Conservation (phyloP, 305 asterid genomes). For the Fraxinus greggii region DNA sequence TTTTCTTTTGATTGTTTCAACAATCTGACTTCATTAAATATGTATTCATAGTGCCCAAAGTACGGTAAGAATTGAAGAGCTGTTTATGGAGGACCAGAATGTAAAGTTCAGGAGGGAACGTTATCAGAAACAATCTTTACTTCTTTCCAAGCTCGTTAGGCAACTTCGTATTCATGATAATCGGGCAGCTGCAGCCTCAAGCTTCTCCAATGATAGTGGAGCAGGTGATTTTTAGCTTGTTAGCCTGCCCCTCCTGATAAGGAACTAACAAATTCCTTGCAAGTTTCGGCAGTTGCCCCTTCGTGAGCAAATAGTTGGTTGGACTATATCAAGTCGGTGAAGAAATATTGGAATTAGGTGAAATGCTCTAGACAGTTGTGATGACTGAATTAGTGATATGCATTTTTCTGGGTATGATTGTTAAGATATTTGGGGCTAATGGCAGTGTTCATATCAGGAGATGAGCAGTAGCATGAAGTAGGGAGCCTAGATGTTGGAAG, state of each 20-base stretch:
- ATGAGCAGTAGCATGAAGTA: neutral
- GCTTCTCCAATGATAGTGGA: slow-evolving; percentile 58
- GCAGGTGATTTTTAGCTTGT: slow-evolving; percentile 51
- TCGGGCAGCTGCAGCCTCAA: slow-evolving; percentile 81
- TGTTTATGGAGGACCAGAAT: slow-evolving; percentile 91
- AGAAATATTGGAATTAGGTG: neutral
- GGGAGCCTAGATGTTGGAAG: neutral
- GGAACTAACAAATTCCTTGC: neutral
- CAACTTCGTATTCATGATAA: slow-evolving; percentile 88
- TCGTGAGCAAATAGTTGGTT: neutral
- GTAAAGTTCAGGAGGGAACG: slow-evolving; percentile 85
- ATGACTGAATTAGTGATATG: neutral
- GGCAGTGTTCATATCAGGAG: neutral
- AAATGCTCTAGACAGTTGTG: no score
- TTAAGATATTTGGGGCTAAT: neutral
- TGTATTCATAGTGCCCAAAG: slow-evolving; percentile 63
- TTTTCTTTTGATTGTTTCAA: neutral
- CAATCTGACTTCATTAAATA: slow-evolving; percentile 15
- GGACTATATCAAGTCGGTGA: neutral
- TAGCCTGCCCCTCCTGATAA: neutral
- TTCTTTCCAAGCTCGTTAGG: slow-evolving; percentile 83
- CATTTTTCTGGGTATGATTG: neutral
- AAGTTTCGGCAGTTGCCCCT: neutral
- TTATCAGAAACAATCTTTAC: slow-evolving; percentile 72
- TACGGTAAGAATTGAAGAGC: slow-evolving; percentile 84